Evolutionary conservation across 805 yeast genomes (phyloP).

Genomic region (Candida oleophila): DNA sequence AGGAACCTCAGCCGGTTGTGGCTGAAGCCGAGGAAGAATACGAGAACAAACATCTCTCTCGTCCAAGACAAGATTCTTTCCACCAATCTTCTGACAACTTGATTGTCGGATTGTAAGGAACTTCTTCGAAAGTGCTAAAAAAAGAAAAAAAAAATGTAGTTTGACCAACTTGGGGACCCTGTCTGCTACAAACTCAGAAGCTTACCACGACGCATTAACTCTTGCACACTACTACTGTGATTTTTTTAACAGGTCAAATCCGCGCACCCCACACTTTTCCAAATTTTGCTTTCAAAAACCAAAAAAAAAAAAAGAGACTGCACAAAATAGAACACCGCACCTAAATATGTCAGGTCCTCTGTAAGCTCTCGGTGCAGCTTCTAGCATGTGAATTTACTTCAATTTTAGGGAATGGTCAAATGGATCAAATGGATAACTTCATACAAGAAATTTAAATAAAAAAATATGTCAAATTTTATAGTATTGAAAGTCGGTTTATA

Average conservation of each 20-base stretch:
- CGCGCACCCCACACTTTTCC: background rate
- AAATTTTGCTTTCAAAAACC: no score
- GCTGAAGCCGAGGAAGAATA: background rate
- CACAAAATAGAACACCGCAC: no score
- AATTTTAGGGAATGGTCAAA: background rate
- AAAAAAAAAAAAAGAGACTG: no score
- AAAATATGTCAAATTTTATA: background rate
- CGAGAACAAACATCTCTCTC: constrained; percentile 3
- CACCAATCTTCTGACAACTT: constrained; percentile 21
- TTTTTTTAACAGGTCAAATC: background rate
- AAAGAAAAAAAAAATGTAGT: background rate
- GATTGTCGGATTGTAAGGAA: constrained; percentile 17
- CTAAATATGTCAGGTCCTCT: no score
- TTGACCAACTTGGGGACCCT: background rate
- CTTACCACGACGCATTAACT: no score
- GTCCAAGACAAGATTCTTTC: constrained; percentile 8
- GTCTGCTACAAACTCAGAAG: background rate
- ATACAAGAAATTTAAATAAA: background rate
- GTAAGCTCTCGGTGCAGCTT: no score
- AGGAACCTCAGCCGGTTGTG: background rate
- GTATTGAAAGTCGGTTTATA: no score
- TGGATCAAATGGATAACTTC: background rate
- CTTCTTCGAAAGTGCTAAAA: background rate
- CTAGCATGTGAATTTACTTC: background rate
- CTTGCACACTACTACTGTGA: no score